Evolutionary conservation across 495 filamentous ascomycete genomes (phyloP).

Genomic region (Neurospora terricola): DNA sequence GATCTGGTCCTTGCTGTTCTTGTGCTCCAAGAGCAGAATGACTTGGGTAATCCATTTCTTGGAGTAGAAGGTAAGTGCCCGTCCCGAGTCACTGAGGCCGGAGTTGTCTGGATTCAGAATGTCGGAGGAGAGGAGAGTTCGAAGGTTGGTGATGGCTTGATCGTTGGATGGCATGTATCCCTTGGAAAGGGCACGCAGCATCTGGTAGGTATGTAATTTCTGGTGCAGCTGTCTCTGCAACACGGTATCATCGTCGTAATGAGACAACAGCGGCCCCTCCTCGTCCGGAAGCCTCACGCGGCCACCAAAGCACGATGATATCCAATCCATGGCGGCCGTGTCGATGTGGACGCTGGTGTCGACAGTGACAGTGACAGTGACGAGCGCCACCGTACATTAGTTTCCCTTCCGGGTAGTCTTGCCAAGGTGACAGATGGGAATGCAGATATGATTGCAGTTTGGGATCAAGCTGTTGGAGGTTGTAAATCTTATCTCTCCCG

Average conservation of each 20-base stretch:
- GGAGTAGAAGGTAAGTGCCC: conserved; percentile 58
- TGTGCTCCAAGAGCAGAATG: conserved; percentile 66
- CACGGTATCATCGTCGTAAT: conserved; percentile 72
- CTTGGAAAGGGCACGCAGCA: conserved; percentile 70
- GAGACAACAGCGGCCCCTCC: conserved; percentile 66
- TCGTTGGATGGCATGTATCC: conserved; percentile 91
- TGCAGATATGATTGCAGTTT: not conserved
- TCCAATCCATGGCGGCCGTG: conserved; percentile 3
- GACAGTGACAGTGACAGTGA: not conserved
- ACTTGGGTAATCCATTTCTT: conserved; percentile 64
- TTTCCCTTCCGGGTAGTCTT: not conserved
- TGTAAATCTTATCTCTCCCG: not conserved
- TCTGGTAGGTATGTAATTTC: conserved; percentile 88
- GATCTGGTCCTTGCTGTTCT: conserved; percentile 76
- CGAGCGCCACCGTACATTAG: not conserved
- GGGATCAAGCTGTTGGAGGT: not conserved
- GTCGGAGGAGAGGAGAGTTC: conserved; percentile 67
- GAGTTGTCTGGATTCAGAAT: conserved; percentile 67
- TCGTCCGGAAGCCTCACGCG: conserved; percentile 11
- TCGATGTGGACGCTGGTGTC: not conserved
- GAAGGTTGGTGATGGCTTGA: conserved; percentile 70
- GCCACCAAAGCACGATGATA: conserved; percentile 22
- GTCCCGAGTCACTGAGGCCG: conserved; percentile 67
- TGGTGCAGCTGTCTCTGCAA: conserved; percentile 68
- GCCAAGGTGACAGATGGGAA: not conserved